Percentiles rank a stretch among this genome's conserved stretches.
These are phyloP conservation scores for Voacanga thouarsii DNA, from an alignment of 257 asterid genomes.

Conservation along the genomic window DNA sequence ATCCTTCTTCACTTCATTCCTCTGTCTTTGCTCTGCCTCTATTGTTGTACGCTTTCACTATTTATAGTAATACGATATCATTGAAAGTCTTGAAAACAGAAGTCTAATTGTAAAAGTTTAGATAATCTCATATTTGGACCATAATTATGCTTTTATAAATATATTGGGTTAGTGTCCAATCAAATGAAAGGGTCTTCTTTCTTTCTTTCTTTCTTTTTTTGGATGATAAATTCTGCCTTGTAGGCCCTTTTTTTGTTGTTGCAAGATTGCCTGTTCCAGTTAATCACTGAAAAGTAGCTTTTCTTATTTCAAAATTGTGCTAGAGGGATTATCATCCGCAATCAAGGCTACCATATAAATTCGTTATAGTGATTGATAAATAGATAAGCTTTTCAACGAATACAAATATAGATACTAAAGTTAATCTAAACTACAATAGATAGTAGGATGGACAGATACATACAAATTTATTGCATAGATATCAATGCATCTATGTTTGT, in stretches of 20 bases:
- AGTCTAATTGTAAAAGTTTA: not conserved
- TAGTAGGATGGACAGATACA: too few species aligned
- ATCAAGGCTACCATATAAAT: not conserved
- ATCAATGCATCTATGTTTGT: too few species aligned
- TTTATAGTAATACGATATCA: not conserved
- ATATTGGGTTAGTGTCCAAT: not conserved
- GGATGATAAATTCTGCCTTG: not conserved
- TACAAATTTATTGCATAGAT: too few species aligned
- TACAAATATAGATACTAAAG: not conserved
- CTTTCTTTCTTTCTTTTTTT: too few species aligned
- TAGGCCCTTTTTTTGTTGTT: not conserved
- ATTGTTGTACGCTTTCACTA: not conserved
- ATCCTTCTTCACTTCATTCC: not conserved
- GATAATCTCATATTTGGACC: too few species aligned
- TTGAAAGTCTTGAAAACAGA: not conserved
- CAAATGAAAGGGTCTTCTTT: not conserved
- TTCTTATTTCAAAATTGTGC: not conserved
- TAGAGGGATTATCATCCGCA: not conserved
- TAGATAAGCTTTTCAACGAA: not conserved
- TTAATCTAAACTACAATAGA: not conserved
- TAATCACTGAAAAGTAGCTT: not conserved
- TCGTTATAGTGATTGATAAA: not conserved
- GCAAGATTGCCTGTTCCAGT: not conserved
- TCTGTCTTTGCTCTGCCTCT: too few species aligned
- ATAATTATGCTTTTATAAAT: not conserved